These are phyloP conservation scores for Tuber indicum DNA, from an alignment of 495 filamentous ascomycete genomes.

Conservation along the genomic window DNA sequence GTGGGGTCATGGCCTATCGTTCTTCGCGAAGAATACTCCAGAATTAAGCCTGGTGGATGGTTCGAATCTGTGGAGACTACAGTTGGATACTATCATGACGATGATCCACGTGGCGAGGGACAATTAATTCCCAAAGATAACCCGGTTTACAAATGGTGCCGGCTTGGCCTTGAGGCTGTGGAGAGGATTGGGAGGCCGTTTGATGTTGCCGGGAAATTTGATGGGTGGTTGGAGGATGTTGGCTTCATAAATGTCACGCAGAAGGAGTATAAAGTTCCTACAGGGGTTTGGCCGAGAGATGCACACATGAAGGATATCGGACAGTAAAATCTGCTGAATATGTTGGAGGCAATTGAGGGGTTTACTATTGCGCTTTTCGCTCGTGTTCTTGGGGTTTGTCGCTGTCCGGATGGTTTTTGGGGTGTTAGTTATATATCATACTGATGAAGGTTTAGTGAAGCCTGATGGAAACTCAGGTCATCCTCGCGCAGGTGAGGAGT, in stretches of 20 bases:
- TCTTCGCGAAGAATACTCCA: constrained; percentile 42
- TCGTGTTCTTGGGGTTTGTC: constrained; percentile 20
- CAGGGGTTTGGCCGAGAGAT: constrained; percentile 62
- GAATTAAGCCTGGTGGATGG: constrained; percentile 48
- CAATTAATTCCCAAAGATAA: constrained; percentile 3
- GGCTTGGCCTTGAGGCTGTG: constrained; percentile 18
- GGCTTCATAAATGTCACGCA: constrained; percentile 44
- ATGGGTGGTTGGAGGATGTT: constrained; percentile 30
- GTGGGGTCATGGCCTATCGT: constrained; percentile 51
- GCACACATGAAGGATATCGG: constrained; percentile 59
- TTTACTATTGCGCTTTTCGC: constrained; percentile 56
- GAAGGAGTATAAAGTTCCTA: constrained; percentile 56
- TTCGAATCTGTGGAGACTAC: constrained; percentile 51
- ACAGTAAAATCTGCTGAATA: constrained; percentile 55
- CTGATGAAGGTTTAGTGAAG: constrained; percentile 12
- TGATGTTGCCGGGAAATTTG: constrained; percentile 28
- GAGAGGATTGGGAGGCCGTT: constrained; percentile 20
- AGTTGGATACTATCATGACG: constrained; percentile 27
- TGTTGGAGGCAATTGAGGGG: constrained; percentile 55
- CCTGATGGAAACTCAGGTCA: constrained; percentile 33
- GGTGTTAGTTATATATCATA: neutral
- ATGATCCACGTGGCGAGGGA: constrained; percentile 4
- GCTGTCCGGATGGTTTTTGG: neutral
- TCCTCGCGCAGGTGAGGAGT: constrained; percentile 25
- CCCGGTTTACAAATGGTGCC: constrained; percentile 22